A percentile compares a stretch with the other conserved stretches of the same genome.
These are phyloP conservation scores for Rauvolfia tetraphylla DNA, from an alignment of 257 asterid genomes.

Conservation along the genomic window DNA sequence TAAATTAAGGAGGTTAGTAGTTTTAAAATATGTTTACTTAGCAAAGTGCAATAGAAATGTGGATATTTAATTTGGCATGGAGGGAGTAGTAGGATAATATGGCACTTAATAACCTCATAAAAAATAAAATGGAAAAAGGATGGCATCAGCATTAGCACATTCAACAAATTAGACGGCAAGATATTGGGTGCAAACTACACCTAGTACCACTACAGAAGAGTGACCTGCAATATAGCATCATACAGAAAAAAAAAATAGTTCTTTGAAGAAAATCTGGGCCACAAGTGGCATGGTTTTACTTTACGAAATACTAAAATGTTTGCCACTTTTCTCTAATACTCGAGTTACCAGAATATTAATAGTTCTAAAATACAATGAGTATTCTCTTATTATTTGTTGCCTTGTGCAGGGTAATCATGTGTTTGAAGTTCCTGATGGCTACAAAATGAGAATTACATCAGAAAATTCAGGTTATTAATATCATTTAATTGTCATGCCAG, in stretches of 20 bases:
- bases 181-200: background rate
- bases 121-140: background rate
- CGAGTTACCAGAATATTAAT: background rate
- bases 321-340: background rate
- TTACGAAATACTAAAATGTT: background rate
- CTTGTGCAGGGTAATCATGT: conserved; percentile 73
- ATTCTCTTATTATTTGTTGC: conserved; percentile 14
- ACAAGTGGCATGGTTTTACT: background rate
- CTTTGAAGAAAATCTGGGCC: background rate
- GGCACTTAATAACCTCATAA: background rate
- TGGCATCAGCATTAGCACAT: background rate
- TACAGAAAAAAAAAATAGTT: background rate
- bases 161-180: background rate
- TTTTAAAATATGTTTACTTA: background rate
- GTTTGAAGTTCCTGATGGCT: conserved; percentile 91
- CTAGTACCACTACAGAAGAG: too few species aligned
- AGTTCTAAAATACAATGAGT: background rate
- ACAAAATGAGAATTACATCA: conserved; percentile 64
- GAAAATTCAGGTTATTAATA: conserved; percentile 63
- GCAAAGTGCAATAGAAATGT: background rate
- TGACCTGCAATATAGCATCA: conserved; percentile 6
- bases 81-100: background rate
- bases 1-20: background rate
- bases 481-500: conserved; percentile 1
- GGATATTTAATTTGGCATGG: background rate